Base-by-base conservation (phyloP, 345 rosid species). In the Eucalyptus curtisii region DNA sequence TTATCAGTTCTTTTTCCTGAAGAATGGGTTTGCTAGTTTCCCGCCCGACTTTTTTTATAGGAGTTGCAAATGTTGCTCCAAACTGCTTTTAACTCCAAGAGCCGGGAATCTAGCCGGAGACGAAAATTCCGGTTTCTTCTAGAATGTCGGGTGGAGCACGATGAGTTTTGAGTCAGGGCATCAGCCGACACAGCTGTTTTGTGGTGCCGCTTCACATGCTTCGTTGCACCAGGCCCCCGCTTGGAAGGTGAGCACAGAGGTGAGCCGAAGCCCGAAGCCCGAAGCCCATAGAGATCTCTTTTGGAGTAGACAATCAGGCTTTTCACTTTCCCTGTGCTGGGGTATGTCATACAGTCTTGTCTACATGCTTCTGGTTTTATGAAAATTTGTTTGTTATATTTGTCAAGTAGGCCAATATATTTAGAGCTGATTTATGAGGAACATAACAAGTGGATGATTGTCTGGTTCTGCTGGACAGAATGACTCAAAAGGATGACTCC, bases 161-260 rank as follows among this genome's bases (percentile, higher is more conserved):
- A 91, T 40, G 50, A 52, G 57, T 86, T 76, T 20, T 87, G 42
- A 40, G 89, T 92, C 86, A 80, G 37, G 10, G 91, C 76, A 5
- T 33, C 53, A 45, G 88, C 15, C 27, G 93, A 40, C 85, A 90
- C 42, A 1, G 33, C 16, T 5, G 68, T 27, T 61, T 61, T 61
- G 10, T 87, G 92, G 82, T 68, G 52, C 24, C 91, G 93, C 94
- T 91, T 92, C 8, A 91, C 79, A 12, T 81, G 91, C 92, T 90
- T 94, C 19, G 42, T 44, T 22, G 89, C 44, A 5, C n/a, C n/a
- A 1, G 4, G n/a, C 30, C 71, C 50, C 20, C 30, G 30, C 71
- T 14, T 64, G 53, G 82, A 88, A 1, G 95, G 93, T 5, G 93
- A 92, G 30, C 49, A 50, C 11, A n/a, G 47, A 33, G 88, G 57